A percentile compares a stretch with the other conserved stretches of the same genome.
These are phyloP conservation scores for Sungouiozyma intestinalis DNA, from an alignment of 805 yeast genomes.

Conservation along the genomic window DNA sequence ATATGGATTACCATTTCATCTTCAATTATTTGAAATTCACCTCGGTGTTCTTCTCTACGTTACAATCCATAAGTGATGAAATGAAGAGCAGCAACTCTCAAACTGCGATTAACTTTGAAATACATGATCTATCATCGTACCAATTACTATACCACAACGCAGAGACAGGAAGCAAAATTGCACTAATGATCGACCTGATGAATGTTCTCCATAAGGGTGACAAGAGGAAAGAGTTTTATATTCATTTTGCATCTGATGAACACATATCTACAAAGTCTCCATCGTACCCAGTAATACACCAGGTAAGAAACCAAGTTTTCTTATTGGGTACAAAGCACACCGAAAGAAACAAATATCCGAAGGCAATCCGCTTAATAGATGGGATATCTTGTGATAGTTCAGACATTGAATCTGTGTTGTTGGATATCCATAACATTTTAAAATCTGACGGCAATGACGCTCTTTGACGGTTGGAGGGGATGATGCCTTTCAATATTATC, in stretches of 20 bases:
- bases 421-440: conserved; percentile 19
- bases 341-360: conserved; percentile 6
- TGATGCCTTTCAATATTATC: no score
- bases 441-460: conserved; percentile 5
- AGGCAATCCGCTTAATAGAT: conserved; percentile 18
- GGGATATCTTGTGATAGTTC: conserved; percentile 25
- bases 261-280: conserved; percentile 19
- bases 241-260: conserved; percentile 26
- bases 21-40: conserved; percentile 29
- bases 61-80: conserved; percentile 11
- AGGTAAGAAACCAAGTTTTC: conserved; percentile 22
- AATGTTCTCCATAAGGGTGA: conserved; percentile 20
- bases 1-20: conserved; percentile 25
- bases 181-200: conserved; percentile 21
- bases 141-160: conserved; percentile 22
- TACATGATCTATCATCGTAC: conserved; percentile 24
- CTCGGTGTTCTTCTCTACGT: conserved; percentile 19
- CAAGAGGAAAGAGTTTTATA: conserved; percentile 17
- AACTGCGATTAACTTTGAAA: conserved; percentile 17
- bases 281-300: conserved; percentile 23
- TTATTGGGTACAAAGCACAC: conserved; percentile 14
- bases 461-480: background rate
- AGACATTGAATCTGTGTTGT: conserved; percentile 20
- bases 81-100: conserved; percentile 1
- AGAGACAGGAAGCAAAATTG: conserved; percentile 19